These are phyloP conservation scores for Clonostachys rosea DNA, from an alignment of 2,329 filamentous ascomycete species.

Conservation along the genomic window DNA sequence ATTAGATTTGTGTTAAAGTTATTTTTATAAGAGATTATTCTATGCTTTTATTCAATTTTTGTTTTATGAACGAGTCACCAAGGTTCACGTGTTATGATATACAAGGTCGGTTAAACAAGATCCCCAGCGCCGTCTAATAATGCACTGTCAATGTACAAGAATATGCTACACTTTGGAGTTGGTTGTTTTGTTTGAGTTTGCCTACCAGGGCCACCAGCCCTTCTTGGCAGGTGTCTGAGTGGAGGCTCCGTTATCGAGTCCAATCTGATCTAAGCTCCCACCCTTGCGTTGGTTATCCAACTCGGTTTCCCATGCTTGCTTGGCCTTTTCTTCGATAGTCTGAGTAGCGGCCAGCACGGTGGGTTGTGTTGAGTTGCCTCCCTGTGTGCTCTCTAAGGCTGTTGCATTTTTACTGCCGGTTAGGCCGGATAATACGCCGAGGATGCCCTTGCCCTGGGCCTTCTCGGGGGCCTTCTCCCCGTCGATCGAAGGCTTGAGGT, in stretches of 20 bases:
- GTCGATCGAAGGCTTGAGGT: slow-evolving; percentile 21
- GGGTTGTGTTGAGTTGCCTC: neutral
- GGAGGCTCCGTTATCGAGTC: slow-evolving; percentile 23
- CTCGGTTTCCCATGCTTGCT: slow-evolving; percentile 41
- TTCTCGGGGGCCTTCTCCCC: slow-evolving; percentile 9
- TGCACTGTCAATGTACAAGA: slow-evolving; percentile 33
- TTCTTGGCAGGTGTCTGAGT: slow-evolving; percentile 31
- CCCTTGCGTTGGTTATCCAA: slow-evolving; percentile 44
- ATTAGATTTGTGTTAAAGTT: too few relatives aligned
- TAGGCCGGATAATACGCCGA: slow-evolving; percentile 23
- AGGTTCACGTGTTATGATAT: slow-evolving; percentile 9
- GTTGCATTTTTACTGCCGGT: slow-evolving; percentile 12
- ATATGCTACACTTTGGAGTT: slow-evolving; percentile 30
- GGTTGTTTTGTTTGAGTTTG: slow-evolving; percentile 5
- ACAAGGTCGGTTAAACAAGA: slow-evolving; percentile 16
- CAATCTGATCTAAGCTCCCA: slow-evolving; percentile 45
- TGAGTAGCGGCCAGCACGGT: slow-evolving; percentile 6
- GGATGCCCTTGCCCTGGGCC: slow-evolving; percentile 25
- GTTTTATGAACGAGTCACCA: too few relatives aligned
- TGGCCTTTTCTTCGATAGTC: slow-evolving; percentile 29
- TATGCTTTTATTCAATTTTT: too few relatives aligned
- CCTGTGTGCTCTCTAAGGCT: neutral
- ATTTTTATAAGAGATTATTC: too few relatives aligned
- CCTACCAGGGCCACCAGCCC: slow-evolving; percentile 40
- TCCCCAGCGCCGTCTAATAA: slow-evolving; percentile 37